Conservation (phyloP, 306 rosid genomes). For the Casuarina equisetifolia region DNA sequence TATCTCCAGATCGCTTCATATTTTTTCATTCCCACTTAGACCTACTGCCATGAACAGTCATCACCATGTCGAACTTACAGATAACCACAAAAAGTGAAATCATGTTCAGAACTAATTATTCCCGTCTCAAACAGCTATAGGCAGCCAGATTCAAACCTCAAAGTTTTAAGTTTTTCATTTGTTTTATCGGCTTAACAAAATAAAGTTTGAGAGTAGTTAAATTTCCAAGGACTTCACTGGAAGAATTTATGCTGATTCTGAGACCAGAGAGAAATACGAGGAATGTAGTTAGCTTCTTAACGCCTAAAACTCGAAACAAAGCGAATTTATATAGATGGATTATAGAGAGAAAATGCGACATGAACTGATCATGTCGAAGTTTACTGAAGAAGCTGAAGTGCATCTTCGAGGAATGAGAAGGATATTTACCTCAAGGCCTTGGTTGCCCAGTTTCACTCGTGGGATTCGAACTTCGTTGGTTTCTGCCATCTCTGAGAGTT, state of each 20-base stretch:
- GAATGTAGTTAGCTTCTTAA: too few species aligned
- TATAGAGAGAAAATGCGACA: not conserved
- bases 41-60: too few species aligned
- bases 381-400: not conserved
- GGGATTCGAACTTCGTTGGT: slow-evolving; percentile 10
- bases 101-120: too few species aligned
- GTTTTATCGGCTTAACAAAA: too few species aligned
- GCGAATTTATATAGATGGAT: not conserved
- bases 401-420: not conserved
- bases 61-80: too few species aligned
- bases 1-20: not conserved
- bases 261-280: not conserved
- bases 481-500: slow-evolving; percentile 15
- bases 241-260: not conserved
- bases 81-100: too few species aligned
- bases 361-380: not conserved
- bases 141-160: too few species aligned
- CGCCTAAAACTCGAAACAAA: not conserved
- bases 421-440: slow-evolving; percentile 28
- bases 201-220: too few species aligned
- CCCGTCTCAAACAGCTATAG: too few species aligned
- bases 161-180: too few species aligned
- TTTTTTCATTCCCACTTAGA: too few species aligned
- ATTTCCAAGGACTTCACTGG: not conserved
- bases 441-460: slow-evolving; percentile 30